Base-by-base conservation (phyloP, 306 rosid species). In the Purshia tridentata region DNA sequence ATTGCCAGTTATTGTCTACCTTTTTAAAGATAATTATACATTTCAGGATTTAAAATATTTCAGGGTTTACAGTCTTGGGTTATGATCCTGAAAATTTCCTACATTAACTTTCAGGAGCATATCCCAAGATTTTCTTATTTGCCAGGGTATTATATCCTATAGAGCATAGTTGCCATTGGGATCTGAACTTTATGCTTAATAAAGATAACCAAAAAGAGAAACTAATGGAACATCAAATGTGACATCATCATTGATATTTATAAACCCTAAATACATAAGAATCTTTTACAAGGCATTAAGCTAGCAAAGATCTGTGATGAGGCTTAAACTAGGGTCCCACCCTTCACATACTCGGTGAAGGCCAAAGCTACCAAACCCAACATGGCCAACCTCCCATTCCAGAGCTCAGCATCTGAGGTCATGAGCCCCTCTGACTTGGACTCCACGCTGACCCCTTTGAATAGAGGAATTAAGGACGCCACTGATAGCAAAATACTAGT, bases 381-480 rank as follows among this genome's bases (percentile, higher is more conserved):
- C 98, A 92, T 90, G 8, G 98, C 98, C 23, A 88, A 49, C 40
- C 98, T 84, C 9, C 97, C 98, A 72, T 92, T 90, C 96, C 93
- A 90, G 1, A 90, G 4, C 78, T 92, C 96, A 0, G 97, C 98
- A 54, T 90, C 77, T 0, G 98, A 92, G 4, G 88, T 72, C 92
- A 90, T 84, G 3, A 88, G 0, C 22, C 88, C 86, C 3, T 81
- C 60, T 0, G 97, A 93, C 4, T 81, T 90, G 0, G 96, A 93
- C 72, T 90, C 98, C 7, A 74, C 96, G 4, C 87, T 88, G 1
- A 93, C 88, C 5, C 98, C 98, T 53, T 63, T 76, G 10, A 86
- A 79, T 6, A 90, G 65, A 8, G 98, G 98, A 56, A 93, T 76
- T 70, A 90, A 18, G 0, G 97, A 93, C 10, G 98, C 98, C 20